Base-by-base conservation (phyloP, 495 filamentous ascomycete species). In the Hypoxylon trugodes region DNA sequence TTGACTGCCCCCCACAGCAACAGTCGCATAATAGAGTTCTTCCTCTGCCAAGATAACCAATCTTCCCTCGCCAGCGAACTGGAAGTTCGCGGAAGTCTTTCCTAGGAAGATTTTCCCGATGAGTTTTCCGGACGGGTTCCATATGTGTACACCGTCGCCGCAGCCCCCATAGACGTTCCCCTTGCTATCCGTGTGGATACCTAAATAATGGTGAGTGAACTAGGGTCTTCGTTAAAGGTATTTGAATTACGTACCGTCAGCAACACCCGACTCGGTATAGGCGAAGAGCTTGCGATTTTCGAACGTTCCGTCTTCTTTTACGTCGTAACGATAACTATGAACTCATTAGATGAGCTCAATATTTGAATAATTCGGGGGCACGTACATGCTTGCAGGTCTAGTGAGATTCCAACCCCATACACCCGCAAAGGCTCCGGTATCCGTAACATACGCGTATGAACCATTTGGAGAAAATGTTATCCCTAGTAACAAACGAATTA, bases 121-220 rank as follows among this genome's bases (percentile, higher is more conserved):
- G 2, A 87, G 75, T 4, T 76, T 80, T 12, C 85, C 85, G 0
- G 80, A 81, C 2, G 81, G 73, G 45, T 81, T 84, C 76, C 77
- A 89, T 3, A 89, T 82, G 41, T 87, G 79, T n/a, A 88, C 76
- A 19, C 87, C 86, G 59, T 87, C 86, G 2, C 83, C 84, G 38
- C 79, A 82, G 2, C 81, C 86, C 18, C 79, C 74, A 59, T 87
- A 89, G 4, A 89, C 81, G 58, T 87, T 86, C 0, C 85, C 85
- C 7, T 80, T 74, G 25, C 76, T 74, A 68, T 89, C 86, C 59
- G 76, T 77, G 62, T 88, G 86, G 41, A 89, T 76, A 9, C 84
- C 42, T 61, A 15, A 9, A 35, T 0, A 18, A 41, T 1, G 10
- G n/a, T n/a, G n/a, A 56, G 7, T 8, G 26, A 10, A 19, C 2